A percentile compares a stretch with the other conserved stretches of the same genome.
Evolutionary conservation across 192 early-diverging fungal genomes (phyloP).

Genomic region (Cladochytrium replicatum): DNA sequence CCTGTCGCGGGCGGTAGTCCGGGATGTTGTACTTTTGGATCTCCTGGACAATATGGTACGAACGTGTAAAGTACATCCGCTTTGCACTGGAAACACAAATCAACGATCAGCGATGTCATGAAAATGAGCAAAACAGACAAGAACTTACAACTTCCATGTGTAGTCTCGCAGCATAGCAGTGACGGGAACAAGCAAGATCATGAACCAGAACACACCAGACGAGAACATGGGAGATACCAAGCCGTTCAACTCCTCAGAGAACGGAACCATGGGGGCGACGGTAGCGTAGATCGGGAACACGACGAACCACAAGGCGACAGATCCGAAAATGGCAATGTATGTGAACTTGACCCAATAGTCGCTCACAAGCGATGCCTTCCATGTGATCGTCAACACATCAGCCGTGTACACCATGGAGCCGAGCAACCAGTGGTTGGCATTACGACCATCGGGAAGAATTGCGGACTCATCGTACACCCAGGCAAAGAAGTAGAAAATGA

Average conservation of each 20-base stretch:
- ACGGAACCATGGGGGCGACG: constrained; percentile 52
- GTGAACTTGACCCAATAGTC: constrained; percentile 90
- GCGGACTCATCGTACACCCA: constrained; percentile 45
- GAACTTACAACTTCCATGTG: constrained; percentile 87
- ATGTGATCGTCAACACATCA: constrained; percentile 67
- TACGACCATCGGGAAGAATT: constrained; percentile 46
- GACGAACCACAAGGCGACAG: constrained; percentile 71
- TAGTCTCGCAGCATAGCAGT: constrained; percentile 80
- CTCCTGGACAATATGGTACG: constrained; percentile 98
- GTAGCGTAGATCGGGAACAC: constrained; percentile 75
- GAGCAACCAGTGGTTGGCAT: constrained; percentile 73
- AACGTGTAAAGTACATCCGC: constrained; percentile 72
- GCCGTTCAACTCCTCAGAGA: constrained; percentile 40
- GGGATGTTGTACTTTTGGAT: constrained; percentile 99
- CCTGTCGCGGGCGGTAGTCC: constrained; percentile 93
- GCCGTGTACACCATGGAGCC: constrained; percentile 74
- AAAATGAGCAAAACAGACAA: constrained; percentile 1
- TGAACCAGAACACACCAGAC: constrained; percentile 66
- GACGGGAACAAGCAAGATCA: constrained; percentile 70
- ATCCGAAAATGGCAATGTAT: constrained; percentile 79
- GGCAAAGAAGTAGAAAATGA: constrained; percentile 56
- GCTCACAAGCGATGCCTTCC: constrained; percentile 79
- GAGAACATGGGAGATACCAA: constrained; percentile 27
- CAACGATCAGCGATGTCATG: not conserved
- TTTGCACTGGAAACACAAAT: constrained; percentile 46